Percentiles rank a stretch among this genome's conserved stretches.
phyloP scores from a whole-genome alignment of 2,329 filamentous ascomycete genomes.

The Penicillium nordicum region DNA sequence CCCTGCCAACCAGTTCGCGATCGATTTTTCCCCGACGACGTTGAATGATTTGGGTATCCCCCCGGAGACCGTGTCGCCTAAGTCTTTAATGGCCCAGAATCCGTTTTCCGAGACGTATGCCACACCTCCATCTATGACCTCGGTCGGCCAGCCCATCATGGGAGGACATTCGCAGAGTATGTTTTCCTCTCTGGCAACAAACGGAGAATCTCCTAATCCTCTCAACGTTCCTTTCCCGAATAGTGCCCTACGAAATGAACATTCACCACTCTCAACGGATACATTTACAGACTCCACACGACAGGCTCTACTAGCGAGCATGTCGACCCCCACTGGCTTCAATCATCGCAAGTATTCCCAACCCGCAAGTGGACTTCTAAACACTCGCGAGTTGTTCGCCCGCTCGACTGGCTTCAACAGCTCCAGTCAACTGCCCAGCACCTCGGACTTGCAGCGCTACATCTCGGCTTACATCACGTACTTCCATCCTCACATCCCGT shows the following conservation, averaged over 20 bases:
- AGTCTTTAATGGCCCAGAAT: slow-evolving; percentile 67
- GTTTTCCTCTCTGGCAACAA: slow-evolving; percentile 45
- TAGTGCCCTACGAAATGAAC: slow-evolving; percentile 61
- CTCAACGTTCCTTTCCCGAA: slow-evolving; percentile 50
- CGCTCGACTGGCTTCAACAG: slow-evolving; percentile 37
- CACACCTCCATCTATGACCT: slow-evolving; percentile 71
- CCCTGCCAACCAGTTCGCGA: slow-evolving; percentile 63
- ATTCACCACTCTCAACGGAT: slow-evolving; percentile 60
- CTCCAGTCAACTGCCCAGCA: slow-evolving; percentile 66
- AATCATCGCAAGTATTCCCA: slow-evolving; percentile 59
- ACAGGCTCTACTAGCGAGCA: slow-evolving; percentile 59
- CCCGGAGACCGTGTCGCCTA: slow-evolving; percentile 71
- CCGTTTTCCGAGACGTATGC: slow-evolving; percentile 69
- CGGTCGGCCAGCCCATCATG: slow-evolving; percentile 69
- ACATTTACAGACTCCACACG: slow-evolving; percentile 65
- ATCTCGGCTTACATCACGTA: slow-evolving; percentile 85
- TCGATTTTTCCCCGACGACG: slow-evolving; percentile 70
- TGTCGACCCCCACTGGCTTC: slow-evolving; percentile 58
- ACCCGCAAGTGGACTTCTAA: slow-evolving; percentile 51
- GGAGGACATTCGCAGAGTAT: slow-evolving; percentile 58
- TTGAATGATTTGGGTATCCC: slow-evolving; percentile 73
- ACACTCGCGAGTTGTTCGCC: slow-evolving; percentile 36
- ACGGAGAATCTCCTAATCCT: slow-evolving; percentile 46
- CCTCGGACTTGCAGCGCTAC: slow-evolving; percentile 82
- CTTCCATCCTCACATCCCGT: slow-evolving; percentile 93